Evolutionary conservation across 169 alveolate genomes (phyloP).

Genomic region (Plasmodium cynomolgi): DNA sequence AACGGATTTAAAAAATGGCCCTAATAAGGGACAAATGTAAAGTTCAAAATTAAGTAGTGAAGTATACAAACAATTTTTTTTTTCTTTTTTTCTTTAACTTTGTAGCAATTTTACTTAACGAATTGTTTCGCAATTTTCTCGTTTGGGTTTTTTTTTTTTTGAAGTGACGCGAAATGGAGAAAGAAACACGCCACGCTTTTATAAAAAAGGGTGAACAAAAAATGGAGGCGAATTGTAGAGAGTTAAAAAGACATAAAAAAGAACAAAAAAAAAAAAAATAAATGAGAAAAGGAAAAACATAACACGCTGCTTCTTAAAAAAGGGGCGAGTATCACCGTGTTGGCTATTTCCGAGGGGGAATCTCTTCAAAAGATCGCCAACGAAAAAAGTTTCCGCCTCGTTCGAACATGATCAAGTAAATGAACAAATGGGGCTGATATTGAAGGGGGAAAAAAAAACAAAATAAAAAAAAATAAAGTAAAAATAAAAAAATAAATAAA

Average conservation of each 20-base stretch:
- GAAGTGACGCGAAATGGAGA: background rate
- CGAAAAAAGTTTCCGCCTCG: background rate
- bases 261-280: background rate
- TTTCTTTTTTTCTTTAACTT: background rate
- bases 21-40: background rate
- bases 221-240: background rate
- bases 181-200: background rate
- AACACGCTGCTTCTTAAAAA: background rate
- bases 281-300: background rate
- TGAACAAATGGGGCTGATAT: background rate
- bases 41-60: background rate
- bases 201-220: background rate
- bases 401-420: background rate
- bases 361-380: background rate
- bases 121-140: background rate
- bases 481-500: background rate
- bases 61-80: background rate
- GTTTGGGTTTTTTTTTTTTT: too few relatives aligned
- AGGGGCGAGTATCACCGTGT: background rate
- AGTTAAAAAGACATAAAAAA: background rate
- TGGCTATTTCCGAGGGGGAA: background rate
- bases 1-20: background rate
- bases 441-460: background rate
- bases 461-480: background rate
- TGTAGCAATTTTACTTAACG: background rate